phyloP scores from a whole-genome alignment of 495 filamentous ascomycete species.

The Neurospora sp. region DNA sequence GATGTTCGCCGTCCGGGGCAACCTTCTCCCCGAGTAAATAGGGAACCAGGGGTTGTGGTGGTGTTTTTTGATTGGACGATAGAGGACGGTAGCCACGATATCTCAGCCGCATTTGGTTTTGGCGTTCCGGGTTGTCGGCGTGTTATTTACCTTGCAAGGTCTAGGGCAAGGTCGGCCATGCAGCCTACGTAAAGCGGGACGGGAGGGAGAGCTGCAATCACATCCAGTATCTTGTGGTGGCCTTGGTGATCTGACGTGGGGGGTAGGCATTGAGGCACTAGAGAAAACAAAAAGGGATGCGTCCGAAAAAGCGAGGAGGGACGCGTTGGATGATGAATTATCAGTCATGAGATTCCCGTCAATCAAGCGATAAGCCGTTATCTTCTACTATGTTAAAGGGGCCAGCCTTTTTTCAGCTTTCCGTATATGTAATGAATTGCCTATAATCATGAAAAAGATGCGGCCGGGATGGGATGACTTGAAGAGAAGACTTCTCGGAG shows the following conservation, averaged over 20 bases:
- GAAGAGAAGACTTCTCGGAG: background rate
- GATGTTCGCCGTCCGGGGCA: constrained; percentile 95
- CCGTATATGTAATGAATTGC: constrained; percentile 1
- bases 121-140: constrained; percentile 22
- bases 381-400: background rate
- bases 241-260: background rate
- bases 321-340: background rate
- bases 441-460: background rate
- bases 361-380: background rate
- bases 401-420: background rate
- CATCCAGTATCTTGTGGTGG: background rate
- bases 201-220: background rate
- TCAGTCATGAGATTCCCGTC: background rate
- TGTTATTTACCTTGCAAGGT: constrained; percentile 15
- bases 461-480: background rate
- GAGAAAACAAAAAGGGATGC: background rate
- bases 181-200: constrained; percentile 4
- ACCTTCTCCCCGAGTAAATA: constrained; percentile 41
- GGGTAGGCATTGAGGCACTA: background rate
- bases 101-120: constrained; percentile 22
- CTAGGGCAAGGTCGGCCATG: constrained; percentile 7
- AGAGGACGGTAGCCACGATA: constrained; percentile 3
- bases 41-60: constrained; percentile 4
- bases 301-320: background rate
- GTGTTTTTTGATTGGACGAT: constrained; percentile 5